Percentiles rank a stretch among this genome's conserved stretches.
Evolutionary conservation across 495 filamentous ascomycete species (phyloP).

Genomic region (Penicillium parvum): DNA sequence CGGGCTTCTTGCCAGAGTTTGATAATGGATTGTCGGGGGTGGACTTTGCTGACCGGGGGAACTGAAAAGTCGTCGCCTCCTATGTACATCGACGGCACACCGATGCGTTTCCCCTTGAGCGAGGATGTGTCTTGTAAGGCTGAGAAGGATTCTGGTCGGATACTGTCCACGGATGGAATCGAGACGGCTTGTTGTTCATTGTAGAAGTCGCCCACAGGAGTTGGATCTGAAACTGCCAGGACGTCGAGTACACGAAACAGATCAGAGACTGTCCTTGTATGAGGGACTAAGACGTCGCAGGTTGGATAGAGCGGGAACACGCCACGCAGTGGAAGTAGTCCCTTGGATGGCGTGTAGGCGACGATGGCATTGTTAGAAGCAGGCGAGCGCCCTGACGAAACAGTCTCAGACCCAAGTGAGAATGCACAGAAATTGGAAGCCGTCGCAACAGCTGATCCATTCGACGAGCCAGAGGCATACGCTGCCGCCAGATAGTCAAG

Average conservation of each 20-base stretch:
- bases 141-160: constrained; percentile 25
- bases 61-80: constrained; percentile 21
- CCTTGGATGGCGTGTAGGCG: constrained; percentile 36
- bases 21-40: constrained; percentile 25
- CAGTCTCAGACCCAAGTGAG: constrained; percentile 35
- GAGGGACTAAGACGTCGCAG: constrained; percentile 35
- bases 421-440: constrained; percentile 34
- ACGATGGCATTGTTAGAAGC: constrained; percentile 36
- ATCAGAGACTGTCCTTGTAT: constrained; percentile 31
- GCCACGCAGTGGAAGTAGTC: constrained; percentile 31
- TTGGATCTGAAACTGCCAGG: constrained; percentile 22
- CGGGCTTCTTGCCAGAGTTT: constrained; percentile 30
- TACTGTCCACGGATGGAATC: constrained; percentile 20
- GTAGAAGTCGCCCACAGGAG: constrained; percentile 31
- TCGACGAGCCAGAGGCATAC: constrained; percentile 36
- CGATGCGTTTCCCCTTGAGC: constrained; percentile 28
- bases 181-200: constrained; percentile 28
- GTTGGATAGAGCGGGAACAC: constrained; percentile 36
- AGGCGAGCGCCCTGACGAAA: constrained; percentile 36
- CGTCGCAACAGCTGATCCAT: constrained; percentile 37
- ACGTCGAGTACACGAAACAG: constrained; percentile 31
- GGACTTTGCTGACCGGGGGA: constrained; percentile 17
- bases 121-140: constrained; percentile 14
- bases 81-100: constrained; percentile 35
- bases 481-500: constrained; percentile 28